Conservation (phyloP, 2,329 filamentous ascomycete species). For the Pseudopithomyces chartarum region DNA sequence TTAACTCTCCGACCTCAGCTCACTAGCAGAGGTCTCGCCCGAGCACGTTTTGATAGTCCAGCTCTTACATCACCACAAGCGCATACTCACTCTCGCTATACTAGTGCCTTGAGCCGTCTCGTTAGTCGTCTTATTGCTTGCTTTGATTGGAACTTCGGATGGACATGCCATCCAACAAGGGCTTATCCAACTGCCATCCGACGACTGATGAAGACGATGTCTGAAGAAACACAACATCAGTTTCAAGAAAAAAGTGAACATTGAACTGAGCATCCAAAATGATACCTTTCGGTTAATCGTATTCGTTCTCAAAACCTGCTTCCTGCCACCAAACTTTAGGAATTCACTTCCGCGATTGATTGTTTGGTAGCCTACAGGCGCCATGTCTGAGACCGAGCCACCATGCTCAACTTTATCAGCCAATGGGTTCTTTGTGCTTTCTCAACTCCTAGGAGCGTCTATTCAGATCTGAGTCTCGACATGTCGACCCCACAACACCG, state of each 20-base stretch:
- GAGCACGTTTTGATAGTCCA: neutral
- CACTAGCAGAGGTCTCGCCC: neutral
- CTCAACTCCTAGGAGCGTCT: neutral
- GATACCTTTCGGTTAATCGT: too few species aligned
- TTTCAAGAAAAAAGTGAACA: too few species aligned
- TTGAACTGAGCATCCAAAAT: too few species aligned
- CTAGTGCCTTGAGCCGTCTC: too few species aligned
- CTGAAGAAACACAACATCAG: too few species aligned
- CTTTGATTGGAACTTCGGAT: too few species aligned
- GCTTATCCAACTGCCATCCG: too few species aligned
- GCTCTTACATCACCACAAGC: constrained; percentile 3
- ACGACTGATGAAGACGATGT: too few species aligned
- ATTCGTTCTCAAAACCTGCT: neutral
- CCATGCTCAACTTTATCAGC: neutral
- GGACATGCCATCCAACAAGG: too few species aligned
- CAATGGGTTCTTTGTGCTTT: neutral
- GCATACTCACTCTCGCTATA: too few species aligned
- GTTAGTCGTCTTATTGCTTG: too few species aligned
- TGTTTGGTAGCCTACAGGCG: neutral
- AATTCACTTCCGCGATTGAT: neutral
- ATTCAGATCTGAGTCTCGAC: neutral
- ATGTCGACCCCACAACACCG: constrained; percentile 5
- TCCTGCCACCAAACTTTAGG: neutral
- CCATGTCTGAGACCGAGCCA: constrained; percentile 4
- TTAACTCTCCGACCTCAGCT: neutral